Percentiles rank a stretch among this genome's conserved stretches.
Evolutionary conservation across 2,329 filamentous ascomycete genomes (phyloP).

Genomic region (Mycogone perniciosa): DNA sequence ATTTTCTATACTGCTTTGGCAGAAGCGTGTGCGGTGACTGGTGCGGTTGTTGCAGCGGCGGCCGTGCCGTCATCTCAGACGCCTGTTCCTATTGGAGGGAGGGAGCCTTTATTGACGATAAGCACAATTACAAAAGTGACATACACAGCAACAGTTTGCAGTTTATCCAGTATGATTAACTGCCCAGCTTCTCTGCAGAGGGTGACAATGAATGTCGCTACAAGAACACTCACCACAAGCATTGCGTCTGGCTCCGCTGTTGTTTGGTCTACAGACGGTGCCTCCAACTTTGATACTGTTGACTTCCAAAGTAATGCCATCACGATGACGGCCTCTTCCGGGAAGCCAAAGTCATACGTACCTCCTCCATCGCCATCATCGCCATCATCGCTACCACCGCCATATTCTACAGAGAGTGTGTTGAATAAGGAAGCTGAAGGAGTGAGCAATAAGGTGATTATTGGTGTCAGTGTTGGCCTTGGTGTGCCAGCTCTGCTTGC

Average conservation of each 20-base stretch:
- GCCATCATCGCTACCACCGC: not conserved
- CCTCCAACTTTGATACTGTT: constrained; percentile 27
- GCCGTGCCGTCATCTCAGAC: constrained; percentile 18
- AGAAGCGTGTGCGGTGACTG: constrained; percentile 33
- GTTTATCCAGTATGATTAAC: constrained; percentile 34
- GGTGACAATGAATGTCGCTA: constrained; percentile 33
- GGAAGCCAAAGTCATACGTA: constrained; percentile 38
- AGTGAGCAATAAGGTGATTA: constrained; percentile 38
- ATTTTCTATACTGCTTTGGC: constrained; percentile 48
- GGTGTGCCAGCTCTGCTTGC: constrained; percentile 34
- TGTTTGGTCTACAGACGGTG: constrained; percentile 11
- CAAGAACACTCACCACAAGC: constrained; percentile 34
- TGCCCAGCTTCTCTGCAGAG: constrained; percentile 46
- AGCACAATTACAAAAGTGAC: constrained; percentile 35
- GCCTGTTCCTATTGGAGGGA: constrained; percentile 9
- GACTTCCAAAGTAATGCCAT: constrained; percentile 36
- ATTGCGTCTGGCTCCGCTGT: constrained; percentile 32
- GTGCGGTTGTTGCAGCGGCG: constrained; percentile 11
- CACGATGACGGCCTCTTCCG: constrained; percentile 22
- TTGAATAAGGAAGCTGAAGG: constrained; percentile 25
- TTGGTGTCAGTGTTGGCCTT: constrained; percentile 43
- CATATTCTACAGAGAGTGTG: constrained; percentile 6
- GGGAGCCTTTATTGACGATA: constrained; percentile 30
- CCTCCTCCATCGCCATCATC: constrained; percentile 26
- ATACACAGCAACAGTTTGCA: constrained; percentile 40